These are phyloP conservation scores for Aureobasidium namibiae DNA, from an alignment of 2,329 filamentous ascomycete species.

Conservation along the genomic window DNA sequence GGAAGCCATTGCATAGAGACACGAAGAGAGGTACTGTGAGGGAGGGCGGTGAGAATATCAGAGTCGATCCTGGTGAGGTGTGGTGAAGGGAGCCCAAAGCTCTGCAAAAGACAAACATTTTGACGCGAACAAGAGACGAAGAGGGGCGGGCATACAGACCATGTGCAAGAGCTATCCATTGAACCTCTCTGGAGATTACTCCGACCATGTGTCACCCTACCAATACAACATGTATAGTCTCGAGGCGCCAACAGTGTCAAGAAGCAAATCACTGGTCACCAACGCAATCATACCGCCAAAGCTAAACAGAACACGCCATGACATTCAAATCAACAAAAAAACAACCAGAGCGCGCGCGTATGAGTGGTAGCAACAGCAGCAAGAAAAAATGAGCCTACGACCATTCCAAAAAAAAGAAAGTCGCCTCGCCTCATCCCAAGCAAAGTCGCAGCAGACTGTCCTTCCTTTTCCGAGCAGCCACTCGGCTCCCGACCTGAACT, in stretches of 20 bases:
- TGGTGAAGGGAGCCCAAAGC: constrained; percentile 57
- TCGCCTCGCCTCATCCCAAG: neutral
- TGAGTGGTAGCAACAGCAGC: constrained; percentile 1
- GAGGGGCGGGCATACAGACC: too few relatives aligned
- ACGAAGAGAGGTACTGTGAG: constrained; percentile 66
- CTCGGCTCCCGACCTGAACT: neutral
- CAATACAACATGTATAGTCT: too few relatives aligned
- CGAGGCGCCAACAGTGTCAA: too few relatives aligned
- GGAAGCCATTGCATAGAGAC: constrained; percentile 81
- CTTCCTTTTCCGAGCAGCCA: neutral
- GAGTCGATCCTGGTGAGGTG: constrained; percentile 76
- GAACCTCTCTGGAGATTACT: too few relatives aligned
- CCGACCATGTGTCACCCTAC: too few relatives aligned
- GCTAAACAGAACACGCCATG: neutral
- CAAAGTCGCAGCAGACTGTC: neutral
- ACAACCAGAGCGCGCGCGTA: neutral
- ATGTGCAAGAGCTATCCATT: too few relatives aligned
- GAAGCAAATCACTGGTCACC: neutral
- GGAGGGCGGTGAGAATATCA: constrained; percentile 68
- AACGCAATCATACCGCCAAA: neutral
- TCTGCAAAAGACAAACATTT: too few relatives aligned
- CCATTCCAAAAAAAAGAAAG: neutral
- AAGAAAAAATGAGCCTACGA: neutral
- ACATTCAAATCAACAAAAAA: neutral
- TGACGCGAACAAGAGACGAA: too few relatives aligned